phyloP scores from a whole-genome alignment of 1,284 basidiomycete species.

The Macrocybe sp. region DNA sequence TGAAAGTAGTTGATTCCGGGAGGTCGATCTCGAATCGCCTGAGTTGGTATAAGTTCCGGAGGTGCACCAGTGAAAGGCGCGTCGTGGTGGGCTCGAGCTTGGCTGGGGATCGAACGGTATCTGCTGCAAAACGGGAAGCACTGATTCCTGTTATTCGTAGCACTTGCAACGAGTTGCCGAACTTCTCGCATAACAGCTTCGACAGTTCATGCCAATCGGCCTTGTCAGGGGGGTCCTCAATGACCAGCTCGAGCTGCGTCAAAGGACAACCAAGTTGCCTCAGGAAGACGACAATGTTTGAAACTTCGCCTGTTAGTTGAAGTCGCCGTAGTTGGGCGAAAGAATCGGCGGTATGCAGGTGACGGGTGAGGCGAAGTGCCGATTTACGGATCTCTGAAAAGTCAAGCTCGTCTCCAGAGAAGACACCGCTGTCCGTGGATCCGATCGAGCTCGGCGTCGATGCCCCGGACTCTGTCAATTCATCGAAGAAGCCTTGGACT shows the following conservation, averaged over 20 bases:
- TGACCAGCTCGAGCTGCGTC: conserved; percentile 59
- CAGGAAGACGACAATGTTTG: conserved; percentile 64
- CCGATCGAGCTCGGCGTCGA: conserved; percentile 61
- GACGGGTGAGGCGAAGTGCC: conserved; percentile 52
- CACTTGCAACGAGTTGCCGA: conserved; percentile 51
- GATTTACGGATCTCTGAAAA: conserved; percentile 68
- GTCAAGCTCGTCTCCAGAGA: conserved; percentile 69
- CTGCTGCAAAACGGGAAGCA: conserved; percentile 52
- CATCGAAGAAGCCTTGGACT: conserved; percentile 74
- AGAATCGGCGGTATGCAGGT: conserved; percentile 43
- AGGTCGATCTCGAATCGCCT: conserved; percentile 66
- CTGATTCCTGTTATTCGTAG: conserved; percentile 57
- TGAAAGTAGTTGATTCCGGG: conserved; percentile 65
- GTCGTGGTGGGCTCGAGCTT: conserved; percentile 51
- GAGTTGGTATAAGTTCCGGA: conserved; percentile 50
- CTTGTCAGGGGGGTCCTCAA: conserved; percentile 70
- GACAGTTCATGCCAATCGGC: conserved; percentile 71
- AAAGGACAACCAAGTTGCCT: conserved; percentile 59
- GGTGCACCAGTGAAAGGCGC: conserved; percentile 53
- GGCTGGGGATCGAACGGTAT: conserved; percentile 62
- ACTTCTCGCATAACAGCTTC: conserved; percentile 53
- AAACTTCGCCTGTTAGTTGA: conserved; percentile 61
- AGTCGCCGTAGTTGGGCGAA: conserved; percentile 56
- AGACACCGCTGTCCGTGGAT: conserved; percentile 68
- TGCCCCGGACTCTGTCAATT: conserved; percentile 58